phyloP scores from a whole-genome alignment of 352 stramenopile species.

The Pythium scleroteichum region DNA sequence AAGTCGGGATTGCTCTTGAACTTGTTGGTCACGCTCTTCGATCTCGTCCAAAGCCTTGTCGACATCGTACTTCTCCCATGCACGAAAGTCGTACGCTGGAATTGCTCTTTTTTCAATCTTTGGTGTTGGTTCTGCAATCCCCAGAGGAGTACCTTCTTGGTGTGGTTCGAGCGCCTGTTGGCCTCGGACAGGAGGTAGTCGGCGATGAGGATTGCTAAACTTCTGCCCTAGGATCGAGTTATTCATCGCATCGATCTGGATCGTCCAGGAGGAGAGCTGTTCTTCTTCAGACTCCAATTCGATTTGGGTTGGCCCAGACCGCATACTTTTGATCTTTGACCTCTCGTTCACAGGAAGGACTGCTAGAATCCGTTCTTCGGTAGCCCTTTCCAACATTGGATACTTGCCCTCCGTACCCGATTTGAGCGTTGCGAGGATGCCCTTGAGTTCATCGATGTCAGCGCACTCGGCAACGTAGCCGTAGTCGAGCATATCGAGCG shows the following conservation, averaged over 20 bases:
- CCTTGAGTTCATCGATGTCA: slow-evolving; percentile 85
- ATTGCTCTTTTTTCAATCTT: slow-evolving; percentile 39
- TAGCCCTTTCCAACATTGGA: slow-evolving; percentile 80
- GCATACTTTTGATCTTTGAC: slow-evolving; percentile 72
- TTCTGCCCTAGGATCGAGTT: slow-evolving; percentile 43
- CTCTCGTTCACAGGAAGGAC: slow-evolving; percentile 80
- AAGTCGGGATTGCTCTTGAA: slow-evolving; percentile 36
- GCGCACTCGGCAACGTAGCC: slow-evolving; percentile 83
- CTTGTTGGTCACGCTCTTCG: slow-evolving; percentile 51
- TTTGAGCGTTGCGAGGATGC: slow-evolving; percentile 81
- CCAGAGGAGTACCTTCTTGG: slow-evolving; percentile 3
- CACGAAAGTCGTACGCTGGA: slow-evolving; percentile 88
- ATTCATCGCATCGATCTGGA: slow-evolving; percentile 58
- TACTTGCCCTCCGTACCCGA: slow-evolving; percentile 91
- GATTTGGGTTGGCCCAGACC: slow-evolving; percentile 41
- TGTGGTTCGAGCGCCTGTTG: slow-evolving; percentile 21
- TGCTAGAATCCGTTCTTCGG: slow-evolving; percentile 77
- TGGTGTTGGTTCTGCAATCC: slow-evolving; percentile 13
- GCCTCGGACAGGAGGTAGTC: slow-evolving; percentile 59
- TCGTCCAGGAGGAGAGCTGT: slow-evolving; percentile 67
- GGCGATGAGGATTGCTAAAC: not conserved
- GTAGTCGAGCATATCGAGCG: slow-evolving; percentile 93
- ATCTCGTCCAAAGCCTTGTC: slow-evolving; percentile 77
- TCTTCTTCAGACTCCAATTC: slow-evolving; percentile 65
- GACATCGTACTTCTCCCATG: slow-evolving; percentile 92